These are phyloP conservation scores for Litsea cubeba DNA, from an alignment of 164 flowering plant species.

Conservation along the genomic window DNA sequence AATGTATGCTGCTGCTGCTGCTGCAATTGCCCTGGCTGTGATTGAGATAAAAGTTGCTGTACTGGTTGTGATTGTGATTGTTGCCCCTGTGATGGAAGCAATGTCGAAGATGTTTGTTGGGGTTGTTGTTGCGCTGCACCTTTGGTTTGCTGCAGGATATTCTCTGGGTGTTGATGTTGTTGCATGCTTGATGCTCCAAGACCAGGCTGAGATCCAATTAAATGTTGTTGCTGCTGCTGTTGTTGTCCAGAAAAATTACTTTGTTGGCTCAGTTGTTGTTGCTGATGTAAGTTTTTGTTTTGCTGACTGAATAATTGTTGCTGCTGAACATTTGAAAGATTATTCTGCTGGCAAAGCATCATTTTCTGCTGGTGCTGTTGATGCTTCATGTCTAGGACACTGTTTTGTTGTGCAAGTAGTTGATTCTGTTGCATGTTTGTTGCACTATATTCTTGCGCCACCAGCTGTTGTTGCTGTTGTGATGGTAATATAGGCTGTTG, in stretches of 20 bases:
- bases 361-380: slow-evolving; percentile 40
- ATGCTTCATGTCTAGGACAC: slow-evolving; percentile 17
- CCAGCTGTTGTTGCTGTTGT: slow-evolving; percentile 42
- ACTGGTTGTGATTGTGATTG: slow-evolving; percentile 49
- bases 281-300: slow-evolving; percentile 60
- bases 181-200: slow-evolving; percentile 54
- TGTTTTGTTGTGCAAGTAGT: slow-evolving; percentile 16
- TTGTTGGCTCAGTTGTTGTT: slow-evolving; percentile 52
- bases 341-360: slow-evolving; percentile 41
- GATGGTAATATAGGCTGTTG: slow-evolving; percentile 46
- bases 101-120: slow-evolving; percentile 21
- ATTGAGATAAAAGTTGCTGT: slow-evolving; percentile 63
- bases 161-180: slow-evolving; percentile 52
- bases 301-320: slow-evolving; percentile 39
- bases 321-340: slow-evolving; percentile 25
- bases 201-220: slow-evolving; percentile 55
- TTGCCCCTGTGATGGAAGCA: slow-evolving; percentile 55
- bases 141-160: slow-evolving; percentile 57
- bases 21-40: slow-evolving; percentile 56
- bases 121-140: slow-evolving; percentile 42
- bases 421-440: slow-evolving; percentile 19
- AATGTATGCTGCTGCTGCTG: slow-evolving; percentile 73
- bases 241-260: slow-evolving; percentile 25
- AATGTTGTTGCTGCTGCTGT: slow-evolving; percentile 48
- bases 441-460: slow-evolving; percentile 14